Base-by-base conservation (phyloP, 2,329 filamentous ascomycete genomes). In the Colletotrichum lentis region DNA sequence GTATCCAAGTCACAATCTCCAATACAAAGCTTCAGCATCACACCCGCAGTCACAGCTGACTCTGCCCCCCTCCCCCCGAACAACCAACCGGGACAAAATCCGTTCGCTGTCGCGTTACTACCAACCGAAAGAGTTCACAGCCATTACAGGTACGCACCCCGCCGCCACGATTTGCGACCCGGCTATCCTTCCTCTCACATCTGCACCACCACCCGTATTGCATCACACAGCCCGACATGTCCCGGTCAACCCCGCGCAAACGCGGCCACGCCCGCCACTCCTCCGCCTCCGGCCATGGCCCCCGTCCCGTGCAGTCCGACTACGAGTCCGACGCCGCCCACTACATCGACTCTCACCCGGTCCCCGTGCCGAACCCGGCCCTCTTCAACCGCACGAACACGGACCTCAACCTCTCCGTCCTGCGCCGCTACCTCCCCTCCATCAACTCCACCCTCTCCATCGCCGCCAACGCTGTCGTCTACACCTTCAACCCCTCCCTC, bases 401-500 rank as follows among this genome's bases (percentile, higher is more conserved):
- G 63, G 91, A 96, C 72, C 89, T 98, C 75, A 98, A 98, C 82
- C 85, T 97, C 72, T 85, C 88, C 56, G 95, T 97, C 46, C 85
- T 98, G 43, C 89, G 87, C 67, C 91, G 93, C 72, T 92, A 97
- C 80, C 87, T 93, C 67, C 91, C 93, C 39, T 85, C 87, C 66
- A 88, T 97, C 71, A 83, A 84, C 67, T 82, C 85, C 60, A 93
- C 97, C 75, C 84, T 93, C 71, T 90, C 91, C 70, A 91, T 96
- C 72, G 93, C 93, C 6, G 90, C 92, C 39, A 97, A 95, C 74
- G 91, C 92, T 31, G 92, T 96, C 43, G 86, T 97, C 72, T 98
- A 97, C 83, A 87, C 86, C 55, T 96, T 96, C 81, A 87, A 85
- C 70, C 83, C 87, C 54, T 79, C 84, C 5, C 84, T 88, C 3